Evolutionary conservation across 345 rosid species (phyloP).

Genomic region (Arabis alpina): DNA sequence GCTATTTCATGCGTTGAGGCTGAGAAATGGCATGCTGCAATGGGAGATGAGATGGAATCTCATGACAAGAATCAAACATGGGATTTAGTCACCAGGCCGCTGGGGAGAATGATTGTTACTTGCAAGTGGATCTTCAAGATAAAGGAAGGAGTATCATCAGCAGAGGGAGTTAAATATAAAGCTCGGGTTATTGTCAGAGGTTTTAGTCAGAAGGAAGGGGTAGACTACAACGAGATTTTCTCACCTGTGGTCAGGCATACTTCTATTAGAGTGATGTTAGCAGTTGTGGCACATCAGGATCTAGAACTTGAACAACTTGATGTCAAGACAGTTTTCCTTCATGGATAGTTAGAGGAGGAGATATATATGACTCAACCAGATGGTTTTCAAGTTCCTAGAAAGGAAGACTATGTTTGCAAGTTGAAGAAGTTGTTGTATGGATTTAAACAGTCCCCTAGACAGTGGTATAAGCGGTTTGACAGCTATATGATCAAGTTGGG

Average conservation of each 20-base stretch:
- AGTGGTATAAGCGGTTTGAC: not conserved
- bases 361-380: not conserved
- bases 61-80: not conserved
- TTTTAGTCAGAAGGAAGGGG: not conserved
- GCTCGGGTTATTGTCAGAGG: not conserved
- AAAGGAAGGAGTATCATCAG: not conserved
- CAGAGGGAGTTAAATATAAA: not conserved
- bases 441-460: not conserved
- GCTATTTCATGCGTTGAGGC: not conserved
- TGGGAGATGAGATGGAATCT: conserved; percentile 13
- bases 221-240: conserved; percentile 9
- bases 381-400: not conserved
- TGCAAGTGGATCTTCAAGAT: conserved; percentile 3
- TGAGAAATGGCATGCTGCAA: not conserved
- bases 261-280: not conserved
- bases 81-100: not conserved
- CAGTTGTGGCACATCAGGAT: not conserved
- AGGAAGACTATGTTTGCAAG: not conserved
- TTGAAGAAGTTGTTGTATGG: not conserved
- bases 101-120: not conserved
- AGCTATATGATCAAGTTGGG: not conserved
- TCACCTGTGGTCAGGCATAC: not conserved
- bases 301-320: not conserved
- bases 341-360: not conserved
- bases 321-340: not conserved